These are phyloP conservation scores for Microsporum canis DNA, from an alignment of 2,329 filamentous ascomycete species.

Conservation along the genomic window DNA sequence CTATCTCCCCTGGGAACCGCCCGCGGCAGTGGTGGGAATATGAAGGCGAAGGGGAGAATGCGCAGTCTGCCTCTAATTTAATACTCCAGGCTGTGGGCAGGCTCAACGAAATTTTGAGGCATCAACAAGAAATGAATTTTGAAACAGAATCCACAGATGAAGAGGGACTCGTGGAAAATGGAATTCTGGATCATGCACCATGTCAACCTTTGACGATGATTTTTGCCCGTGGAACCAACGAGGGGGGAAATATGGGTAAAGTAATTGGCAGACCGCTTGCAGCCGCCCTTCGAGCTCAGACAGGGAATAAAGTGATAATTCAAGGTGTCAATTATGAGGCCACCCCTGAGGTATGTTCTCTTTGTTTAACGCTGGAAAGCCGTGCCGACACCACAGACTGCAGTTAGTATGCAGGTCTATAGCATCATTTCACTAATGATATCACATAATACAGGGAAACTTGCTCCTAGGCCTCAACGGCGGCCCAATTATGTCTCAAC, in stretches of 20 bases:
- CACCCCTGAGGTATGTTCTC: constrained; percentile 12
- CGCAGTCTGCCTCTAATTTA: background rate
- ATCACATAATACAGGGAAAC: constrained; percentile 20
- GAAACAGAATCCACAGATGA: background rate
- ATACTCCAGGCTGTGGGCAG: background rate
- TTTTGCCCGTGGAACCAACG: constrained; percentile 34
- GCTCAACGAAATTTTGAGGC: background rate
- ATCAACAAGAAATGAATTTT: background rate
- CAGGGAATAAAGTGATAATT: constrained; percentile 20
- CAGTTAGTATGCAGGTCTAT: background rate
- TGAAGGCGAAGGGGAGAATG: background rate
- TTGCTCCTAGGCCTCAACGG: constrained; percentile 20
- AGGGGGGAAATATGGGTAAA: constrained; percentile 34
- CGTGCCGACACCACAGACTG: background rate
- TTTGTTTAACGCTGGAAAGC: constrained; percentile 12
- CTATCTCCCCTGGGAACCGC: background rate
- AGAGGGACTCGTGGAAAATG: constrained; percentile 25
- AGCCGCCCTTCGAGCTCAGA: constrained; percentile 17
- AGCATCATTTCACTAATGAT: constrained; percentile 15
- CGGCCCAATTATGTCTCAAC: constrained; percentile 21
- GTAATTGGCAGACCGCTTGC: constrained; percentile 31
- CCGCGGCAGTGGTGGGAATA: background rate
- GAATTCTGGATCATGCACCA: constrained; percentile 28
- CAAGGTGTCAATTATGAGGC: constrained; percentile 28
- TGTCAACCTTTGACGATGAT: constrained; percentile 36